These are phyloP conservation scores for Pleurotus djamor DNA, from an alignment of 768 basidiomycete genomes.

Conservation along the genomic window DNA sequence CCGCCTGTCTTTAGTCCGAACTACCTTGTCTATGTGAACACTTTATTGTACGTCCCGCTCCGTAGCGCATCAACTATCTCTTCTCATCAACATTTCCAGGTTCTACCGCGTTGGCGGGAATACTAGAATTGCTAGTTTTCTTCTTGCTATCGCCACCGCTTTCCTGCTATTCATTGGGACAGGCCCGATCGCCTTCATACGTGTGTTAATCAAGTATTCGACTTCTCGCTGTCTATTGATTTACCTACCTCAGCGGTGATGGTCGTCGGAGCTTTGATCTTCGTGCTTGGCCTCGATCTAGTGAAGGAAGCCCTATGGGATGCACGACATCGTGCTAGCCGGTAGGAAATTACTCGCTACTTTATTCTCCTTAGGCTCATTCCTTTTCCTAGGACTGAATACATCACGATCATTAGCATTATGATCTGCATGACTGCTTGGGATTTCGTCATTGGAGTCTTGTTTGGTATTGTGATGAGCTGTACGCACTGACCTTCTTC, in stretches of 20 bases:
- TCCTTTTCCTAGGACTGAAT: constrained; percentile 54
- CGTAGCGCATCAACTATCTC: neutral
- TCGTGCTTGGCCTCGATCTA: constrained; percentile 91
- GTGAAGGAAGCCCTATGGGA: constrained; percentile 98
- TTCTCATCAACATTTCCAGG: neutral
- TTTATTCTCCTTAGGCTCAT: neutral
- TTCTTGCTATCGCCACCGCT: constrained; percentile 76
- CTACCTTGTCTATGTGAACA: constrained; percentile 88
- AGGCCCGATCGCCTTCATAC: constrained; percentile 87
- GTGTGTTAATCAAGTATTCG: constrained; percentile 42
- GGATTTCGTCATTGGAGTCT: constrained; percentile 93
- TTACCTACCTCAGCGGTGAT: constrained; percentile 62
- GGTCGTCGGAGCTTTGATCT: constrained; percentile 90
- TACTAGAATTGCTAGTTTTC: constrained; percentile 78
- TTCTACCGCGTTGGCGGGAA: constrained; percentile 95
- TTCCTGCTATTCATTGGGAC: constrained; percentile 81
- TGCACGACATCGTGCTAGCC: constrained; percentile 83
- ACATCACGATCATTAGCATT: constrained; percentile 81
- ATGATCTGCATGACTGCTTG: constrained; percentile 91
- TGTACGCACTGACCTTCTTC: constrained; percentile 47
- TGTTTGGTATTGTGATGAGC: constrained; percentile 90
- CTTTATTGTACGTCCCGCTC: constrained; percentile 53
- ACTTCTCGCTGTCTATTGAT: neutral
- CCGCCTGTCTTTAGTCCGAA: constrained; percentile 53
- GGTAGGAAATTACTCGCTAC: constrained; percentile 31